These are phyloP conservation scores for Simplicillium aogashimaense DNA, from an alignment of 2,329 filamentous ascomycete genomes.

Conservation along the genomic window DNA sequence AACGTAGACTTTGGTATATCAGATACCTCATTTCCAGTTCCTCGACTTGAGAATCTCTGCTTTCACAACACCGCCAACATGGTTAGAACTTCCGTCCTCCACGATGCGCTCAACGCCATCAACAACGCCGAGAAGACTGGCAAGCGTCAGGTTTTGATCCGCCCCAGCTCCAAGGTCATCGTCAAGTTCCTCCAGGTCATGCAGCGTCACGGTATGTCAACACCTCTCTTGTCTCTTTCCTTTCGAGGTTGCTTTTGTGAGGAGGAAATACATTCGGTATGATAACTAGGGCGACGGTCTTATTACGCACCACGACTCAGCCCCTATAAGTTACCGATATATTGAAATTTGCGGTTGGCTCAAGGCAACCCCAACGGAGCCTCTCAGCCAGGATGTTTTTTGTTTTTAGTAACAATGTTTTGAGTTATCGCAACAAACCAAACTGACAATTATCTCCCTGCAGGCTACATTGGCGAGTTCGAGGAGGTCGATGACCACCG, in stretches of 20 bases:
- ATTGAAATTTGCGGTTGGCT: constrained; percentile 44
- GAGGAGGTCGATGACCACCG: constrained; percentile 99
- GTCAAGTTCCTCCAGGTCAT: constrained; percentile 98
- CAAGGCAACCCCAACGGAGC: constrained; percentile 2
- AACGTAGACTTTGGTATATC: constrained; percentile 34
- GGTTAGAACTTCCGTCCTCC: constrained; percentile 98
- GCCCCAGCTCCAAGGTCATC: constrained; percentile 98
- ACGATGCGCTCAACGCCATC: constrained; percentile 98
- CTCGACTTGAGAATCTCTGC: constrained; percentile 72
- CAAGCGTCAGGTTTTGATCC: constrained; percentile 98
- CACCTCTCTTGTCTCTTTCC: too few relatives aligned
- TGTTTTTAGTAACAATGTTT: constrained; percentile 44
- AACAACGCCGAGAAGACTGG: constrained; percentile 99
- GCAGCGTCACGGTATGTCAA: constrained; percentile 93
- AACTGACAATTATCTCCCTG: constrained; percentile 39
- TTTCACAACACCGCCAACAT: constrained; percentile 63
- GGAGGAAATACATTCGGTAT: constrained; percentile 61
- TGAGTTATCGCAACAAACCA: constrained; percentile 83
- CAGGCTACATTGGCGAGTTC: constrained; percentile 99
- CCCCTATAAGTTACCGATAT: constrained; percentile 99
- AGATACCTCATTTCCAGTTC: constrained; percentile 56
- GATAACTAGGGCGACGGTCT: constrained; percentile 99
- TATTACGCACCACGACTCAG: constrained; percentile 67
- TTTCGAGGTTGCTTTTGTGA: background rate
- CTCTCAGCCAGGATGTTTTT: constrained; percentile 22